Percentiles rank a stretch among this genome's conserved stretches.
These are phyloP conservation scores for Metschnikowia sp. DNA, from an alignment of 805 yeast species.

Conservation along the genomic window DNA sequence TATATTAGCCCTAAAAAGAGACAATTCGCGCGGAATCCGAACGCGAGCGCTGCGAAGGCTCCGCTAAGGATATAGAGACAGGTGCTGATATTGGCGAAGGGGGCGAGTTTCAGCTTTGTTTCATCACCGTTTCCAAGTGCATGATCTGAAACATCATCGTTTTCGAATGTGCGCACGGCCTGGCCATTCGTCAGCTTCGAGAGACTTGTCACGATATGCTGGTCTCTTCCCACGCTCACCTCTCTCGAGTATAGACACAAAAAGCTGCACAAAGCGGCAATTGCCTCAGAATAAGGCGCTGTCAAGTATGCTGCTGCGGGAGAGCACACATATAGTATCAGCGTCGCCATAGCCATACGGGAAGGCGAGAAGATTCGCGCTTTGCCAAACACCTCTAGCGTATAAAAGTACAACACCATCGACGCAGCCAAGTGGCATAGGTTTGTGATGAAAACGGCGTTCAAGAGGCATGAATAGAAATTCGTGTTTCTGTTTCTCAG, in stretches of 20 bases:
- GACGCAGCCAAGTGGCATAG: conserved; percentile 48
- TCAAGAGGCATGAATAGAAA: conserved; percentile 14
- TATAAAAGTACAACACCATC: conserved; percentile 47
- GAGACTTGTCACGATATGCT: too few relatives aligned
- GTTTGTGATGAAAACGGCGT: conserved; percentile 48
- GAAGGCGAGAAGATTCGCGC: conserved; percentile 19
- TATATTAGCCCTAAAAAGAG: conserved; percentile 67
- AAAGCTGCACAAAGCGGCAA: conserved; percentile 60
- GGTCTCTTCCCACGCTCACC: conserved; percentile 15
- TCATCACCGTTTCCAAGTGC: not conserved
- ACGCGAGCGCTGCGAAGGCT: conserved; percentile 49
- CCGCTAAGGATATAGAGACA: conserved; percentile 47
- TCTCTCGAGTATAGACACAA: conserved; percentile 54
- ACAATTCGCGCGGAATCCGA: conserved; percentile 72
- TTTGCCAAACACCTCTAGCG: conserved; percentile 28
- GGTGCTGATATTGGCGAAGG: not conserved
- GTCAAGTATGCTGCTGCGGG: conserved; percentile 81
- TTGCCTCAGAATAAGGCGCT: conserved; percentile 73
- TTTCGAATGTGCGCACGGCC: not conserved
- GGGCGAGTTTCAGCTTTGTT: not conserved
- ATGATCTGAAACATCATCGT: not conserved
- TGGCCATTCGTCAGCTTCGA: too few relatives aligned
- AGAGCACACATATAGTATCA: conserved; percentile 51
- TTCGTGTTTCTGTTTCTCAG: conserved; percentile 3
- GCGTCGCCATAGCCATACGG: conserved; percentile 21